Evolutionary conservation across 2,329 filamentous ascomycete genomes (phyloP).

Genomic region (Periconia sp.): DNA sequence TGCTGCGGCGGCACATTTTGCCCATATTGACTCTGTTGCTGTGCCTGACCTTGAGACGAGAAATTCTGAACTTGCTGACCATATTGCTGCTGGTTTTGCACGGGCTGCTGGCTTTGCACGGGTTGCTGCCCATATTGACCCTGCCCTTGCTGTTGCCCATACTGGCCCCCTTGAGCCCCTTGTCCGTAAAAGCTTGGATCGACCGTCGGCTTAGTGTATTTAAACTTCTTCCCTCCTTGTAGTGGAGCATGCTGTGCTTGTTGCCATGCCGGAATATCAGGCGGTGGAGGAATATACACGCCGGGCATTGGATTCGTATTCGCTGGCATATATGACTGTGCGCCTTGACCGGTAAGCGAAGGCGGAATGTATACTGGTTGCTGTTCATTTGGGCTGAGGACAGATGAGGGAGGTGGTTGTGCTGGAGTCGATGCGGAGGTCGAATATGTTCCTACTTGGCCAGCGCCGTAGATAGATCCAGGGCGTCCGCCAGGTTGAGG

Average conservation of each 20-base stretch:
- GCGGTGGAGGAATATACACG: conserved; percentile 44
- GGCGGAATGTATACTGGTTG: conserved; percentile 41
- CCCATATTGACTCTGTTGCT: conserved; percentile 21
- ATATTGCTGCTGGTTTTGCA: conserved; percentile 16
- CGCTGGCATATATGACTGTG: conserved; percentile 39
- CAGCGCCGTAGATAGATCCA: conserved; percentile 36
- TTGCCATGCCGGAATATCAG: conserved; percentile 45
- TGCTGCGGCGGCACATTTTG: conserved; percentile 8
- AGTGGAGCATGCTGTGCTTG: conserved; percentile 42
- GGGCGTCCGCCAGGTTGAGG: conserved; percentile 23
- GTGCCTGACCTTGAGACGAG: conserved; percentile 11
- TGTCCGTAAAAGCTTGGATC: conserved; percentile 33
- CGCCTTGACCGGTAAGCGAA: conserved; percentile 39
- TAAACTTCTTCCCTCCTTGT: conserved; percentile 41
- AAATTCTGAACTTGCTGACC: conserved; percentile 17
- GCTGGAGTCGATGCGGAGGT: conserved; percentile 22
- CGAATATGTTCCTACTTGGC: conserved; percentile 22
- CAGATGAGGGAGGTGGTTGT: conserved; percentile 27
- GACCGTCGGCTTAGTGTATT: conserved; percentile 35
- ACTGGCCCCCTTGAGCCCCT: conserved; percentile 26
- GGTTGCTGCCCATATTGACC: conserved; percentile 18
- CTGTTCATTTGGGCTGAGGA: conserved; percentile 40
- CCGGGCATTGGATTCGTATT: conserved; percentile 45
- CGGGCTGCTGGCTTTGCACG: conserved; percentile 14
- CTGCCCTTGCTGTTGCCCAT: conserved; percentile 19